Conservation (phyloP, 345 rosid species). For the Conringia planisiliqua region DNA sequence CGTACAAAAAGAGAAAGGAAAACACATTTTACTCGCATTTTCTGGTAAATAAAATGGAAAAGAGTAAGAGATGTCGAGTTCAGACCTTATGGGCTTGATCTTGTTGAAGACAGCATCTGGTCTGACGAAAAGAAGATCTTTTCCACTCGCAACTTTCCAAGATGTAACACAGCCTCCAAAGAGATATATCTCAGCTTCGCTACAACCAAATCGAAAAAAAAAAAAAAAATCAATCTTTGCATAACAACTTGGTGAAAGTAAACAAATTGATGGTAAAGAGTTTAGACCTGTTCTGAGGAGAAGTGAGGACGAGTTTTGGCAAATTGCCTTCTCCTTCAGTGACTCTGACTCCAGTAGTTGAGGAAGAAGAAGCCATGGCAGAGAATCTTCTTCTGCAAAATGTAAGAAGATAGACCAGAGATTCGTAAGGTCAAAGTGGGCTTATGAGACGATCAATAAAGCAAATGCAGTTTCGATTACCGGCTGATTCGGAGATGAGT, state of each 20-base stretch:
- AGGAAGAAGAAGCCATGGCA: slow-evolving; percentile 68
- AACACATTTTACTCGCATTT: background rate
- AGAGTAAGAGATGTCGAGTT: background rate
- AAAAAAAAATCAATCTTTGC: background rate
- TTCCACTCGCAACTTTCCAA: slow-evolving; percentile 74
- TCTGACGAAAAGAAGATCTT: slow-evolving; percentile 82
- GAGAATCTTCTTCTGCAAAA: slow-evolving; percentile 42
- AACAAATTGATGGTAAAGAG: background rate
- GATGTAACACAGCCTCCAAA: slow-evolving; percentile 91
- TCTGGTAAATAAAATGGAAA: background rate
- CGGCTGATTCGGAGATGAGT: slow-evolving; percentile 48
- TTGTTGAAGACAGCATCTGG: slow-evolving; percentile 97
- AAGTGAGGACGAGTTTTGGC: slow-evolving; percentile 77
- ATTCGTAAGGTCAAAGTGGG: too few relatives aligned
- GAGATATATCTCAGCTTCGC: slow-evolving; percentile 87
- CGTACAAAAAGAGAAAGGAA: background rate
- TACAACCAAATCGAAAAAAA: slow-evolving; percentile 16
- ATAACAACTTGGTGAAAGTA: background rate
- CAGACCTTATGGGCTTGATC: slow-evolving; percentile 81
- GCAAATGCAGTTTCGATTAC: slow-evolving; percentile 27
- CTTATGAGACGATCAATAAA: background rate
- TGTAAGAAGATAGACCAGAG: too few relatives aligned
- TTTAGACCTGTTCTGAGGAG: slow-evolving; percentile 62
- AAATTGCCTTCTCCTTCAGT: slow-evolving; percentile 86
- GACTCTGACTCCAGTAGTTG: slow-evolving; percentile 53